Evolutionary conservation across 129 eudicot genomes (phyloP).

Genomic region (Scalesia atractyloides): DNA sequence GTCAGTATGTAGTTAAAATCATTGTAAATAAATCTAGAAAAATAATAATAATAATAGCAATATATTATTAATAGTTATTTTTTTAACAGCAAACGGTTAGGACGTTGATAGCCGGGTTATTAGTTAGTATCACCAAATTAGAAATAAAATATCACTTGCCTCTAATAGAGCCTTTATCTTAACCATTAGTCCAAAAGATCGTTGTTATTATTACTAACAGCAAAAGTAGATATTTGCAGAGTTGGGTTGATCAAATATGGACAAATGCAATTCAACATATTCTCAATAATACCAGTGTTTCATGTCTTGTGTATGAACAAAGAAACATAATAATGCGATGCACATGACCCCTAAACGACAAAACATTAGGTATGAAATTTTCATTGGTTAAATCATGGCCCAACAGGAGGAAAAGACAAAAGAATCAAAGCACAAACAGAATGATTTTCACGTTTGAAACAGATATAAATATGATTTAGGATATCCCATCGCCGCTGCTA

Average conservation of each 20-base stretch:
- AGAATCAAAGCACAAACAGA: neutral
- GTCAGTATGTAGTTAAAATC: neutral
- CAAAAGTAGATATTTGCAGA: neutral
- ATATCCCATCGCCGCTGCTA: neutral
- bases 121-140: too few relatives aligned
- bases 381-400: neutral
- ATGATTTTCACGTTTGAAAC: neutral
- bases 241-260: neutral
- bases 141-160: too few relatives aligned
- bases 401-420: too few relatives aligned
- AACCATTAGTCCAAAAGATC: too few relatives aligned
- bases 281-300: neutral
- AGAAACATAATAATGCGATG: neutral
- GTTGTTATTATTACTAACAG: too few relatives aligned
- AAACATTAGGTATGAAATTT: neutral
- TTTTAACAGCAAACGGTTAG: too few relatives aligned
- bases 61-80: too few relatives aligned
- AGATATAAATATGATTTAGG: neutral
- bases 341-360: constrained; percentile 4
- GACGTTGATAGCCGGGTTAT: too few relatives aligned
- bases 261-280: neutral
- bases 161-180: too few relatives aligned
- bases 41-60: neutral
- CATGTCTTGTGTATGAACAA: neutral
- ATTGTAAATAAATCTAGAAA: constrained; percentile 15